Base-by-base conservation (phyloP, 768 basidiomycete species). In the Auricularia auricula-judae region DNA sequence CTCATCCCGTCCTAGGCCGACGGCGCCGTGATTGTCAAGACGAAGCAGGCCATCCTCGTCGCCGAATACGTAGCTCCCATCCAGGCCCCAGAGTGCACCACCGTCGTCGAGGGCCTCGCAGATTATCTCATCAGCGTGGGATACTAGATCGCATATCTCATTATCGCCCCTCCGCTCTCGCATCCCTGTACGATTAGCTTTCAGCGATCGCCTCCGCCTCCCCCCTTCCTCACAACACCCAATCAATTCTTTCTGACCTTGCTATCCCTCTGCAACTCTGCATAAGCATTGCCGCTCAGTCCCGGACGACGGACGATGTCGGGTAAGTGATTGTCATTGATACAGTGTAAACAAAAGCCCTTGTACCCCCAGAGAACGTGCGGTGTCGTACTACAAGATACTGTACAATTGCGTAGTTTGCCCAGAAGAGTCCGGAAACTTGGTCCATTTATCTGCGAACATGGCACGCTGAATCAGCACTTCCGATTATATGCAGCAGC, bases 21-120 rank as follows among this genome's bases (percentile, higher is more conserved):
- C 72, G 94, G 95, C 1, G 83, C 79, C 43, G 70, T 82, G 36
- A 73, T 86, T 67, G 86, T 89, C 59, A 89, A 89, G 80, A 95
- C 92, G 18, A 87, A 81, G 66, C 88, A 90, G 71, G 92, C 91
- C n/a, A 77, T 96, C 64, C 79, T 98, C 62, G 85, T 97, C 23
- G 83, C 84, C 4, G 86, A 87, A 71, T 98, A 96, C 74, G 65
- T 65, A 0, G 76, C 79, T 4, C 91, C 91, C 0, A 71, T 73
- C 47, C 87, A 89, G 72, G 86, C 85, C 2, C 69, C 76, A 16
- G 93, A 95, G 72, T 79, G 82, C 18, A 87, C 84, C 23, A 71
- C 80, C 16, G 67, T 89, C 43, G 89, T 89, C 47, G 85, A 89
- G 74, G 71, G 69, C 4, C 77, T 95, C 29, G 92, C 85, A 39